Evolutionary conservation across 2,329 filamentous ascomycete species (phyloP).

Genomic region (Cyclaneusma minus): DNA sequence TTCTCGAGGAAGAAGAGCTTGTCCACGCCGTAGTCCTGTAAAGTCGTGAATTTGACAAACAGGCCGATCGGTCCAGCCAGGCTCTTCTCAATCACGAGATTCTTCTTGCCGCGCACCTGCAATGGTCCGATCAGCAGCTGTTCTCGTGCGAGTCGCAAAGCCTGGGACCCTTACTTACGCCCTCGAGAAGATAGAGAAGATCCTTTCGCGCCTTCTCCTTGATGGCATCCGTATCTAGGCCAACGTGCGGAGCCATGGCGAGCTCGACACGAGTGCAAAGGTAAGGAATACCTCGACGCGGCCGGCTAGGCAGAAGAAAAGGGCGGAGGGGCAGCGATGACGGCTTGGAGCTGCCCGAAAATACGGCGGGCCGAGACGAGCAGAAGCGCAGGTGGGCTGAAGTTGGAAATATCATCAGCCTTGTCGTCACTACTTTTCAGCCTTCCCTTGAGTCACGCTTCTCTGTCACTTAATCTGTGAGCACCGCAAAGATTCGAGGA

Average conservation of each 20-base stretch:
- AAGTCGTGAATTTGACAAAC: constrained; percentile 85
- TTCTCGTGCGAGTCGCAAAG: constrained; percentile 5
- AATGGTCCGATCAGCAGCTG: constrained; percentile 9
- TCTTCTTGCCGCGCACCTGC: constrained; percentile 97
- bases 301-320: no score
- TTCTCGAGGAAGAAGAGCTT: constrained; percentile 97
- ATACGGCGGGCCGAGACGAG: constrained; percentile 1
- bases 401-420: no score
- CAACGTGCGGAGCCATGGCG: constrained; percentile 53
- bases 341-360: constrained; percentile 1
- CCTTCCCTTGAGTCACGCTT: no score
- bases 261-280: constrained; percentile 30
- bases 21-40: constrained; percentile 95
- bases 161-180: constrained; percentile 49
- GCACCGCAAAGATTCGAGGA: no score
- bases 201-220: constrained; percentile 75
- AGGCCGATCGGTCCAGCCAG: constrained; percentile 80
- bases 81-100: constrained; percentile 81
- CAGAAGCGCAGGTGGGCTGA: constrained; percentile 1
- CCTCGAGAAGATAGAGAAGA: constrained; percentile 79
- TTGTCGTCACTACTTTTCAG: no score
- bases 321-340: no score
- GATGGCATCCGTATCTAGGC: constrained; percentile 62
- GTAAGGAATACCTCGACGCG: no score
- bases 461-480: no score